Evolutionary conservation across 2,329 filamentous ascomycete genomes (phyloP).

Genomic region (Colletotrichum zoysiae): DNA sequence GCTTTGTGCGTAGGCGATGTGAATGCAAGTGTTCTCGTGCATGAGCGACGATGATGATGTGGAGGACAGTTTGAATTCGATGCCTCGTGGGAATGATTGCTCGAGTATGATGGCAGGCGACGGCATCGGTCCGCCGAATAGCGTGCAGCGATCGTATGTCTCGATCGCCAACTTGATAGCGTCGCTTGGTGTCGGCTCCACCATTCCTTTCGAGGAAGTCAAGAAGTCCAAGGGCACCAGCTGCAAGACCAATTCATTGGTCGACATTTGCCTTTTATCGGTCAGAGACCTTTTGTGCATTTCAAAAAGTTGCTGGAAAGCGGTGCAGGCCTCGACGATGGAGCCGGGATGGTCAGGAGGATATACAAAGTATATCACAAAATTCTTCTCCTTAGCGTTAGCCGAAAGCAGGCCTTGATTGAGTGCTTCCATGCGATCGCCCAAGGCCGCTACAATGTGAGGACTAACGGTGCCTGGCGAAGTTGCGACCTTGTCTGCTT

Average conservation of each 20-base stretch:
- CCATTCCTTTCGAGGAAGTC: constrained; percentile 71
- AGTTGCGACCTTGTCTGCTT: constrained; percentile 57
- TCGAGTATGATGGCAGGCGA: constrained; percentile 81
- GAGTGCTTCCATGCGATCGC: constrained; percentile 63
- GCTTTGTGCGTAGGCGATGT: constrained; percentile 83
- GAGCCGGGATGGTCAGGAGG: constrained; percentile 71
- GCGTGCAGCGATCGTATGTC: constrained; percentile 80
- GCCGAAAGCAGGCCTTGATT: constrained; percentile 60
- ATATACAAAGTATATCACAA: constrained; percentile 84
- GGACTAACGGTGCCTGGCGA: constrained; percentile 35
- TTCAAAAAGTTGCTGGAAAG: constrained; percentile 80
- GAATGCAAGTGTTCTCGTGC: constrained; percentile 83
- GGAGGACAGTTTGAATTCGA: constrained; percentile 79
- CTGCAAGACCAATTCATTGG: constrained; percentile 81
- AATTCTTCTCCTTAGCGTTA: constrained; percentile 65
- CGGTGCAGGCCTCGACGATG: constrained; percentile 77
- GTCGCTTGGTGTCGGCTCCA: constrained; percentile 71
- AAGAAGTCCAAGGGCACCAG: constrained; percentile 78
- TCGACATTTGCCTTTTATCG: constrained; percentile 57
- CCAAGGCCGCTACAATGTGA: constrained; percentile 51
- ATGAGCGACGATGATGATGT: constrained; percentile 79
- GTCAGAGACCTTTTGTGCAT: constrained; percentile 66
- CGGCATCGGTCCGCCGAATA: constrained; percentile 68
- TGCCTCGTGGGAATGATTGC: constrained; percentile 74
- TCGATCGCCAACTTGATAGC: constrained; percentile 77